These are phyloP conservation scores for Eucalyptus regnans DNA, from an alignment of 345 rosid genomes.

Conservation along the genomic window DNA sequence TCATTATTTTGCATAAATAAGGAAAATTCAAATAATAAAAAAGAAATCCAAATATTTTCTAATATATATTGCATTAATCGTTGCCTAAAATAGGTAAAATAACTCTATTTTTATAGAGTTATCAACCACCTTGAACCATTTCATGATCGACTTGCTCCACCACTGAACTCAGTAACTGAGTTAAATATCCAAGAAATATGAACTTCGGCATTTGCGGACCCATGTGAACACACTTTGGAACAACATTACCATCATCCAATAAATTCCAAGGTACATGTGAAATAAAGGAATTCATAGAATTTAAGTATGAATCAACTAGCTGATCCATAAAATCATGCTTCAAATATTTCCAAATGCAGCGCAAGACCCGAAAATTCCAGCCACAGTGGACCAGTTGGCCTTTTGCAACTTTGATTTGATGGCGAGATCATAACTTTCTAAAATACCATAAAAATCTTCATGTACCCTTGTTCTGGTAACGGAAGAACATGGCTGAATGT, in stretches of 20 bases:
- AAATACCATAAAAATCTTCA: slow-evolving; percentile 1
- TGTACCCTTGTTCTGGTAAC: slow-evolving; percentile 1
- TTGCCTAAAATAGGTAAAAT: too few relatives aligned
- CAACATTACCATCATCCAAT: slow-evolving; percentile 16
- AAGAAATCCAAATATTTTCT: too few relatives aligned
- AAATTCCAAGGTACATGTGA: slow-evolving; percentile 38
- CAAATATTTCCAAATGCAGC: slow-evolving; percentile 48
- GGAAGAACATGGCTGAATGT: slow-evolving; percentile 1
- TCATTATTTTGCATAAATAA: too few relatives aligned
- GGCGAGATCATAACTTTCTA: slow-evolving; percentile 5
- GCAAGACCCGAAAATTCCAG: slow-evolving; percentile 38
- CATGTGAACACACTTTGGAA: slow-evolving; percentile 4
- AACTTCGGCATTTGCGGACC: slow-evolving; percentile 7
- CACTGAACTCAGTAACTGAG: slow-evolving; percentile 67
- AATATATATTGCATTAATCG: too few relatives aligned
- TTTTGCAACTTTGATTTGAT: slow-evolving; percentile 29
- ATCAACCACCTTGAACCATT: slow-evolving; percentile 6
- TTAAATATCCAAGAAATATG: slow-evolving; percentile 48
- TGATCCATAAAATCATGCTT: slow-evolving; percentile 38
- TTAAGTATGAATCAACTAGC: slow-evolving; percentile 24
- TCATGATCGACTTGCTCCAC: slow-evolving; percentile 23
- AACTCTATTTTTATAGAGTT: too few relatives aligned
- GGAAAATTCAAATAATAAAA: too few relatives aligned
- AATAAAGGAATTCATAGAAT: slow-evolving; percentile 31
- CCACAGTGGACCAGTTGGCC: slow-evolving; percentile 46